Evolutionary conservation across 2,329 filamentous ascomycete species (phyloP), one percentile per base, ranked within the genome.

Genomic region (Botrytis paeoniae): DNA sequence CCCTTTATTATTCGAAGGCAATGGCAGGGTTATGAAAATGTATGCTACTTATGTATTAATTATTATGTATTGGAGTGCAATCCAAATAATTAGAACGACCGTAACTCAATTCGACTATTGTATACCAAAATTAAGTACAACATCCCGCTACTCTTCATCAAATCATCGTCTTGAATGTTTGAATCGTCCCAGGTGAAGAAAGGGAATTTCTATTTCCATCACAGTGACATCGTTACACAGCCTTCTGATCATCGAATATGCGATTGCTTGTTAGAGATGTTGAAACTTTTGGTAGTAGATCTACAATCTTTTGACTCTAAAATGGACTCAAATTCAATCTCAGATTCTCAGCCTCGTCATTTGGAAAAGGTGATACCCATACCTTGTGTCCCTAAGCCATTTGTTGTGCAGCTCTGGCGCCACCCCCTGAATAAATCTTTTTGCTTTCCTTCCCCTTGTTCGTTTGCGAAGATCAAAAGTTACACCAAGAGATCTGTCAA

Each of bases 351-450:
- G 70, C 70, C 62, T 60, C 62, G 51, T 41, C 48, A 45, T 43
- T 59, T 14, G n/a, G n/a, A 57, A 57, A 57, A 60, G 69, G 57
- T 61, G 29, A 45, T 39, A 59, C 37, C 51, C 32, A 69, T 43
- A 25, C 62, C n/a, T 32, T 45, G 12, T 35, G 29, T 60, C 35
- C 22, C 20, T 48, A 35, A 20, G 16, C 45, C 45, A 45, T 66
- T 66, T n/a, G 63, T 66, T 37, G 43, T 45, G 43, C 48, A 20
- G 7, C 39, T 62, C 32, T 18, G 35, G 59, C 59, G 69, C 69
- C 69, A 70, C 69, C 69, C 62, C 69, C 69, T 70, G 69, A 70
- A 70, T 43, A n/a, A 37, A 51, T n/a, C 4, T 37, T 7, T 37
- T 43, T 12, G 18, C 35, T 37, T n/a, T n/a, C 35, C 16, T 39